A percentile compares a stretch with the other conserved stretches of the same genome.
phyloP scores from a whole-genome alignment of 208 protist genomes.

The Crithidia fasciculata region DNA sequence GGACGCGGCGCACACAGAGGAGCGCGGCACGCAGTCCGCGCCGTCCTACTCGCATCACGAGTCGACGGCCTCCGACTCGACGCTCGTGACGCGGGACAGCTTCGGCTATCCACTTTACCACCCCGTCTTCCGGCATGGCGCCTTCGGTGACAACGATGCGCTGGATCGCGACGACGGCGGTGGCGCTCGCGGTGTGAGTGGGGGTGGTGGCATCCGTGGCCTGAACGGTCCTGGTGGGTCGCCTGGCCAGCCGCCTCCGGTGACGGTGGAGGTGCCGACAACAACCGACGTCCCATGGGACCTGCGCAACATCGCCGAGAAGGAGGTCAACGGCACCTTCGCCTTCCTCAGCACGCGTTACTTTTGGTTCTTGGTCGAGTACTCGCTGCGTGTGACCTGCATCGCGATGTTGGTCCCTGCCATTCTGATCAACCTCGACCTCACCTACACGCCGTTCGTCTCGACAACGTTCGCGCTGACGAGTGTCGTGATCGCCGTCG shows the following conservation, averaged over 20 bases:
- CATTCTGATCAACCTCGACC: constrained; percentile 48
- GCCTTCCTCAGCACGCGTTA: constrained; percentile 57
- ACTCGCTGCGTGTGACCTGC: constrained; percentile 61
- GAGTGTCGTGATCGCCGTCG: constrained; percentile 57
- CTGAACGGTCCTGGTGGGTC: background rate
- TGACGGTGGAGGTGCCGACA: constrained; percentile 23
- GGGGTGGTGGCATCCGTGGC: constrained; percentile 1
- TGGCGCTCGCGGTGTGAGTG: background rate
- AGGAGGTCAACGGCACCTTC: constrained; percentile 42
- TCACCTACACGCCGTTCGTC: constrained; percentile 45
- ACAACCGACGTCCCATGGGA: constrained; percentile 62
- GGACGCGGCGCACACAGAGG: too few species aligned
- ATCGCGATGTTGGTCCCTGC: constrained; percentile 72
- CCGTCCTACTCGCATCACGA: background rate
- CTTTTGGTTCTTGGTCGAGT: constrained; percentile 81
- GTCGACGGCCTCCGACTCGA: background rate
- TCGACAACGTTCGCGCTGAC: constrained; percentile 56
- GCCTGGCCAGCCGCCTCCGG: background rate
- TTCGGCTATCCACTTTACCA: constrained; percentile 31
- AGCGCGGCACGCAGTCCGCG: background rate
- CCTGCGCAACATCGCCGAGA: constrained; percentile 40
- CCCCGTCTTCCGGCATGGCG: constrained; percentile 19
- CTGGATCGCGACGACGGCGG: background rate
- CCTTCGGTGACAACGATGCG: constrained; percentile 11
- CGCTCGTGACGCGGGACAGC: constrained; percentile 27